phyloP scores from a whole-genome alignment of 2,329 filamentous ascomycete genomes.

The Penicillium italicum region DNA sequence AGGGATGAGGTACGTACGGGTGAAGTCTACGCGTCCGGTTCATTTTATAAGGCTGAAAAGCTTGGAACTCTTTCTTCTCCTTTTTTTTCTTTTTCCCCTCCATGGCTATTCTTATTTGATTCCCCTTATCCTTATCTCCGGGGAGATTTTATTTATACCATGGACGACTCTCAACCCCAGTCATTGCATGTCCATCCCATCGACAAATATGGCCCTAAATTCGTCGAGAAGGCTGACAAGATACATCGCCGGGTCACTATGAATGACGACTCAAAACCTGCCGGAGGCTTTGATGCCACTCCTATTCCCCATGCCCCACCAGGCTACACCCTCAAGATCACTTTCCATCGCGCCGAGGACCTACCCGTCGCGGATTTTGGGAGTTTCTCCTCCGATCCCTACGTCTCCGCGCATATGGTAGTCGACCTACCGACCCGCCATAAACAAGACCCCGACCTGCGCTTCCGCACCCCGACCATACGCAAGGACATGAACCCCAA shows the following conservation, averaged over 20 bases:
- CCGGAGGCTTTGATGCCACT: conserved; percentile 76
- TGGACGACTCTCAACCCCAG: conserved; percentile 5
- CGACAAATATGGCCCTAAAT: conserved; percentile 38
- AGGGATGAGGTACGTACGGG: neutral
- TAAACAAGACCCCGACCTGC: conserved; percentile 77
- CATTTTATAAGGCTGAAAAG: conserved; percentile 23
- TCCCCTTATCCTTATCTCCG: too few species aligned
- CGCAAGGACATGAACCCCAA: conserved; percentile 67
- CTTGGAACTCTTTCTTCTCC: neutral
- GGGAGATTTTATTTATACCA: neutral
- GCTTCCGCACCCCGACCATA: conserved; percentile 71
- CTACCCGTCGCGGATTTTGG: conserved; percentile 78
- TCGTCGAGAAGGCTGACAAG: conserved; percentile 40
- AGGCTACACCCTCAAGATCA: conserved; percentile 82
- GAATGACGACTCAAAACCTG: conserved; percentile 47
- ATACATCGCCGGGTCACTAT: conserved; percentile 35
- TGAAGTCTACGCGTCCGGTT: too few species aligned
- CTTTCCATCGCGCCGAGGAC: conserved; percentile 74
- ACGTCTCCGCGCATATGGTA: conserved; percentile 70
- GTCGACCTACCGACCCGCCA: conserved; percentile 69
- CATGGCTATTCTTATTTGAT: neutral
- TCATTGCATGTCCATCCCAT: conserved; percentile 24
- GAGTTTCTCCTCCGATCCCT: conserved; percentile 78
- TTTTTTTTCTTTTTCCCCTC: neutral
- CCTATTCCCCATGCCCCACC: conserved; percentile 70